Evolutionary conservation across 2,329 filamentous ascomycete species (phyloP).

Genomic region (Ophiocordyceps sinensis): DNA sequence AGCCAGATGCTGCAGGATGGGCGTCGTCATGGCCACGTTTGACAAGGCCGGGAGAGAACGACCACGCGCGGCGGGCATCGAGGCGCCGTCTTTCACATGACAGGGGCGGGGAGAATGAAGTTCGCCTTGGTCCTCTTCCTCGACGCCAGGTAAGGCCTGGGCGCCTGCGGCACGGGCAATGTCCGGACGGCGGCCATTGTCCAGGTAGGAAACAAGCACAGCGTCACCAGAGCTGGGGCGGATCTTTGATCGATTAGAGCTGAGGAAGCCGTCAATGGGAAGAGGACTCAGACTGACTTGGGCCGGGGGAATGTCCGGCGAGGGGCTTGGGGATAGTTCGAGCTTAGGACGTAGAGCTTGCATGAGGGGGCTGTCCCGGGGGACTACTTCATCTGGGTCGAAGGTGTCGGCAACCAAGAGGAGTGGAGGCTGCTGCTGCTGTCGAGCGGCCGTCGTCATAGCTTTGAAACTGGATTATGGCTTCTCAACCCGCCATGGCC

Average conservation of each 20-base stretch:
- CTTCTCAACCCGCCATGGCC: constrained; percentile 21
- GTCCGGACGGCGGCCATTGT: constrained; percentile 47
- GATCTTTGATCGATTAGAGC: constrained; percentile 37
- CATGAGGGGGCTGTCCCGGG: constrained; percentile 26
- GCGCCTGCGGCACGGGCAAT: constrained; percentile 43
- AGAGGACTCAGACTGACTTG: constrained; percentile 19
- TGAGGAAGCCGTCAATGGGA: constrained; percentile 25
- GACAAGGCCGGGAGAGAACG: not conserved
- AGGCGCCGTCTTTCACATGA: not conserved
- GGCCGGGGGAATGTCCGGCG: constrained; percentile 19
- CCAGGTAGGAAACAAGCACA: constrained; percentile 52
- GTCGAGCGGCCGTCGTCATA: constrained; percentile 25
- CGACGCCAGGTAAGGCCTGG: constrained; percentile 33
- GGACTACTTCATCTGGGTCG: constrained; percentile 28
- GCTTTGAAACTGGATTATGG: constrained; percentile 15
- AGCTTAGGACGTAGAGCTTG: constrained; percentile 17
- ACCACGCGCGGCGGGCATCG: not conserved
- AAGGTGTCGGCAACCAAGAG: constrained; percentile 20
- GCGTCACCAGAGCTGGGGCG: constrained; percentile 46
- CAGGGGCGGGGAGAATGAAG: constrained; percentile 3
- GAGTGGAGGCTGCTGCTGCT: constrained; percentile 16
- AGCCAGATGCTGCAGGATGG: constrained; percentile 16
- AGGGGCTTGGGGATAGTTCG: constrained; percentile 17
- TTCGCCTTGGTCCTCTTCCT: constrained; percentile 27
- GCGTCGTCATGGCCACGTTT: constrained; percentile 2